phyloP scores from a whole-genome alignment of 176 grass and related monocot species.

The Cymbopogon citratus region DNA sequence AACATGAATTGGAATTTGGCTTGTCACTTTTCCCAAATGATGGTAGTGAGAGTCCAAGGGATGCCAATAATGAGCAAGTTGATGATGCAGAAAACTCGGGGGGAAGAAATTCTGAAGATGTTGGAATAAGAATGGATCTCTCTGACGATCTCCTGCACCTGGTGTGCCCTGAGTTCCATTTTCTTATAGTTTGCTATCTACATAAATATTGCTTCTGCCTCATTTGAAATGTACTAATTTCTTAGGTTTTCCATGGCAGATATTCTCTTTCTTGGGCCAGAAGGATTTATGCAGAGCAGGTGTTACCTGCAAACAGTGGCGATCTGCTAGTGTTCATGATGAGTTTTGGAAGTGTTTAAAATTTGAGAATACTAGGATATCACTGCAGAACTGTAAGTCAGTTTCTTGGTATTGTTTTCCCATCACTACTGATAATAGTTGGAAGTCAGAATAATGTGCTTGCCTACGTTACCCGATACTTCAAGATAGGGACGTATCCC shows the following conservation, averaged over 20 bases:
- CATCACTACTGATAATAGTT: background rate
- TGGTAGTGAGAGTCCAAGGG: constrained; percentile 24
- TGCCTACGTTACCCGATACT: no score
- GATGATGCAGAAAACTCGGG: constrained; percentile 34
- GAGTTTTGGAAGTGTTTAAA: constrained; percentile 93
- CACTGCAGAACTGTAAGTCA: constrained; percentile 80
- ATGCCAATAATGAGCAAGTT: constrained; percentile 10
- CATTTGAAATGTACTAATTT: constrained; percentile 17
- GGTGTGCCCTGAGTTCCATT: constrained; percentile 34
- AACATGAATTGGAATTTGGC: constrained; percentile 46
- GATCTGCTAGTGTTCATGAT: constrained; percentile 58
- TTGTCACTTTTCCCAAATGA: constrained; percentile 44
- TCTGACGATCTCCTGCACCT: constrained; percentile 92
- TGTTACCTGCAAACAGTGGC: constrained; percentile 82
- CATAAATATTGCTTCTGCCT: constrained; percentile 4
- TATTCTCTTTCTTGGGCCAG: constrained; percentile 91
- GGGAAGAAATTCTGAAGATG: constrained; percentile 45
- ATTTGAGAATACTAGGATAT: constrained; percentile 72
- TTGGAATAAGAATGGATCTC: constrained; percentile 86
- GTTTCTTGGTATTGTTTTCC: constrained; percentile 1
- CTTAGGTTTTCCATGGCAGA: constrained; percentile 45
- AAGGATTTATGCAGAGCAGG: constrained; percentile 94
- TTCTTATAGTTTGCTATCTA: background rate
- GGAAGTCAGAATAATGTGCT: background rate
- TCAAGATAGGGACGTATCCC: no score